A percentile compares a stretch with the other conserved stretches of the same genome.
Conservation (phyloP, 2,329 filamentous ascomycete species). For the Leptosphaerulina australis region DNA sequence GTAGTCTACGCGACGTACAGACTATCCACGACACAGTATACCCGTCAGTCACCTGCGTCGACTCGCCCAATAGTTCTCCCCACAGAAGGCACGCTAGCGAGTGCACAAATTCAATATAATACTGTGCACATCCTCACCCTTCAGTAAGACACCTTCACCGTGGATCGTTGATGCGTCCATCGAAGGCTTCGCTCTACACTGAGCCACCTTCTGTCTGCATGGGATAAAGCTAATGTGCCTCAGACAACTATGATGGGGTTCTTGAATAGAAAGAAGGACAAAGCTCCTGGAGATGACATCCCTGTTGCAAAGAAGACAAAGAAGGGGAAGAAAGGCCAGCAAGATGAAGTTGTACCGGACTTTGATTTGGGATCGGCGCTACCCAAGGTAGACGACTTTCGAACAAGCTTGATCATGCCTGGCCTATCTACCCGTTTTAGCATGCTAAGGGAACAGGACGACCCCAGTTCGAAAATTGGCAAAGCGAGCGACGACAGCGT, state of each 20-base stretch:
- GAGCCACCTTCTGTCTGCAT: neutral
- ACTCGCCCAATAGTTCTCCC: constrained; percentile 9
- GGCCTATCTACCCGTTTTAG: constrained; percentile 94
- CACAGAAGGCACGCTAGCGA: constrained; percentile 12
- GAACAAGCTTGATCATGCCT: constrained; percentile 94
- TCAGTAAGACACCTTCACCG: constrained; percentile 5
- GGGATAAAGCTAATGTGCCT: constrained; percentile 19
- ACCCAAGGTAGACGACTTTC: constrained; percentile 85
- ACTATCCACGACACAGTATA: constrained; percentile 14
- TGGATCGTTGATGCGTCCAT: neutral
- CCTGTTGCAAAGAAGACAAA: constrained; percentile 45
- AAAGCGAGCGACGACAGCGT: constrained; percentile 97
- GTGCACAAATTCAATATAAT: constrained; percentile 18
- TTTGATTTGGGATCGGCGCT: constrained; percentile 76
- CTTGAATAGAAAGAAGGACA: constrained; percentile 70
- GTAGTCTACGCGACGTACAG: constrained; percentile 20
- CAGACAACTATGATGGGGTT: constrained; percentile 73
- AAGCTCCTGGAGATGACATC: constrained; percentile 40
- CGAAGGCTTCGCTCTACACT: neutral
- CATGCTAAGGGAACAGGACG: constrained; percentile 94
- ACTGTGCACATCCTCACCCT: constrained; percentile 11
- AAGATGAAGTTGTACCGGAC: constrained; percentile 63
- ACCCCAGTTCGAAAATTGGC: constrained; percentile 84
- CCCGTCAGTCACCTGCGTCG: constrained; percentile 16
- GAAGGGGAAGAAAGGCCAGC: constrained; percentile 59